Percentiles rank a stretch among this genome's conserved stretches.
phyloP scores from a whole-genome alignment of 345 rosid species.

The Citrus hindsii region DNA sequence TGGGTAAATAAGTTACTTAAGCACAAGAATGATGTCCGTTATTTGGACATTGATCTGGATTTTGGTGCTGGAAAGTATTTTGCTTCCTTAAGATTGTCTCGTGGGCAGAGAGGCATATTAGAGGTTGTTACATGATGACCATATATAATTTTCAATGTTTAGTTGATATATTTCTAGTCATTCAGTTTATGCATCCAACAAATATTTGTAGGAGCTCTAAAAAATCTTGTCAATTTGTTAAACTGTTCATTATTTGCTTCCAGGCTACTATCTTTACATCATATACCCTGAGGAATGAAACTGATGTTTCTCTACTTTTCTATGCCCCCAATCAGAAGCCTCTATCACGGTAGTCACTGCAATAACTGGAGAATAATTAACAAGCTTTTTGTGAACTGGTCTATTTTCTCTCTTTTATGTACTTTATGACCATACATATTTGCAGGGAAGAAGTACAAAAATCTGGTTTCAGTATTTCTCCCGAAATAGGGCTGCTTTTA shows the following conservation, averaged over 20 bases:
- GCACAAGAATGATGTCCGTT: slow-evolving; percentile 45
- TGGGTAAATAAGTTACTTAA: slow-evolving; percentile 80
- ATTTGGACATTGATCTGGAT: slow-evolving; percentile 76
- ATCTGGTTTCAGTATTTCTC: slow-evolving; percentile 43
- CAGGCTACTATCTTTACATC: slow-evolving; percentile 80
- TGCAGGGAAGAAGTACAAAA: slow-evolving; percentile 64
- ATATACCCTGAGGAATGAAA: slow-evolving; percentile 70
- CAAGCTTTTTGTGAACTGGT: slow-evolving; percentile 11
- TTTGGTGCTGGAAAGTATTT: slow-evolving; percentile 77
- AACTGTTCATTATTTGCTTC: slow-evolving; percentile 21
- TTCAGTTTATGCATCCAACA: background rate
- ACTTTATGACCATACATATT: slow-evolving; percentile 23
- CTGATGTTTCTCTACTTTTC: slow-evolving; percentile 58
- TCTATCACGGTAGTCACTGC: slow-evolving; percentile 47
- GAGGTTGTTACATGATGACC: slow-evolving; percentile 54
- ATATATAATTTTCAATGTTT: background rate
- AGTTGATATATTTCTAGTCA: slow-evolving; percentile 7
- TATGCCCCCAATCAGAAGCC: slow-evolving; percentile 58
- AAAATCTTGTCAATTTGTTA: slow-evolving; percentile 3
- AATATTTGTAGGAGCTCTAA: background rate
- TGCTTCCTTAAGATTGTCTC: slow-evolving; percentile 74
- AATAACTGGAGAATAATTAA: slow-evolving; percentile 16
- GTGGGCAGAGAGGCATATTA: slow-evolving; percentile 77
- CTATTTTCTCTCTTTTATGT: slow-evolving; percentile 1
- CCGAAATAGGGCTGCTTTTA: slow-evolving; percentile 65